Evolutionary conservation across 768 basidiomycete species (phyloP).

Genomic region (Lactarius deliciosus): DNA sequence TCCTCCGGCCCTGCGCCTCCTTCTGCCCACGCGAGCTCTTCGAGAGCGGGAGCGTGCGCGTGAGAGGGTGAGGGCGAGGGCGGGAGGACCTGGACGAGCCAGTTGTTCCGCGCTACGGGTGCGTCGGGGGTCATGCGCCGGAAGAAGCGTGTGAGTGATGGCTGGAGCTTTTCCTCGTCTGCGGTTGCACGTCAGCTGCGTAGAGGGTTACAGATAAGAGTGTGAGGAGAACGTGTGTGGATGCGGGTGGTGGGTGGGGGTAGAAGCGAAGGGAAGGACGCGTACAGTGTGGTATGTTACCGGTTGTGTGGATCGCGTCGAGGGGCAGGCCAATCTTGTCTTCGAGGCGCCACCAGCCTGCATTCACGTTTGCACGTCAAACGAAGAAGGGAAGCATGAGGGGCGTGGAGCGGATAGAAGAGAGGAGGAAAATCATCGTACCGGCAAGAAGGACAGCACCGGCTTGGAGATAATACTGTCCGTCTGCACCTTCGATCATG

Average conservation of each 20-base stretch:
- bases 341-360: constrained; percentile 73
- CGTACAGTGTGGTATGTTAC: constrained; percentile 73
- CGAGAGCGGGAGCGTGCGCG: constrained; percentile 48
- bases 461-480: constrained; percentile 71
- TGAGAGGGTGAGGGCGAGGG: constrained; percentile 30
- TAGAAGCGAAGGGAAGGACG: neutral
- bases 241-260: neutral
- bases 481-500: constrained; percentile 53
- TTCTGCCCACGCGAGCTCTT: constrained; percentile 64
- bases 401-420: neutral
- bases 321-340: constrained; percentile 75
- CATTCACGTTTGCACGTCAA: neutral
- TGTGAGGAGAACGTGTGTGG: neutral
- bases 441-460: constrained; percentile 68
- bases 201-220: neutral
- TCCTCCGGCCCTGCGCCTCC: constrained; percentile 59
- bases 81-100: constrained; percentile 46
- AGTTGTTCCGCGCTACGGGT: constrained; percentile 72
- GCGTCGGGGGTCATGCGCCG: constrained; percentile 62
- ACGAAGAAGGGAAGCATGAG: constrained; percentile 11
- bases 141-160: constrained; percentile 70
- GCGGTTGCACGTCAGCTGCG: constrained; percentile 1
- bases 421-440: constrained; percentile 32
- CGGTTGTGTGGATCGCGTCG: constrained; percentile 68
- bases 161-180: constrained; percentile 63